Conservation (phyloP, 2,329 filamentous ascomycete genomes). For the Diaporthe vaccinii region DNA sequence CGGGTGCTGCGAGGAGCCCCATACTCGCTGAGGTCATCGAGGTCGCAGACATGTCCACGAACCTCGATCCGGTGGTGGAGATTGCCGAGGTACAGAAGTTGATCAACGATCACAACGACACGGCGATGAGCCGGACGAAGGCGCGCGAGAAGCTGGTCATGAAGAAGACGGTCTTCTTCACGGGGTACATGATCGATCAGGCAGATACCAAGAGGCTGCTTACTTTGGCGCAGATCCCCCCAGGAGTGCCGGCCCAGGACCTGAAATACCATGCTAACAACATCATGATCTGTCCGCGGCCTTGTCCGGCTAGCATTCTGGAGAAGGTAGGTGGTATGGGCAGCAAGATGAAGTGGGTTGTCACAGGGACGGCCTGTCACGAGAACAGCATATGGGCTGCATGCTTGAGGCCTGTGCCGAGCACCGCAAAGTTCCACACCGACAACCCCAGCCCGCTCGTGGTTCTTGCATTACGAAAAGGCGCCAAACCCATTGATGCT, state of each 20-base stretch:
- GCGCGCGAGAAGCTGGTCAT: slow-evolving; percentile 71
- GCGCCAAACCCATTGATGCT: slow-evolving; percentile 83
- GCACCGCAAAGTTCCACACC: slow-evolving; percentile 78
- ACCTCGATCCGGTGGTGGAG: slow-evolving; percentile 83
- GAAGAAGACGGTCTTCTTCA: slow-evolving; percentile 91
- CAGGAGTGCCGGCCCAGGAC: slow-evolving; percentile 74
- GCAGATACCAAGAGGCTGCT: slow-evolving; percentile 80
- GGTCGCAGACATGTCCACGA: slow-evolving; percentile 81
- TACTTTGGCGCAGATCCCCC: slow-evolving; percentile 75
- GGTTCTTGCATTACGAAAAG: slow-evolving; percentile 84
- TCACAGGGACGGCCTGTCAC: slow-evolving; percentile 80
- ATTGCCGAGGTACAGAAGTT: slow-evolving; percentile 88
- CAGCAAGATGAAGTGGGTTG: slow-evolving; percentile 85
- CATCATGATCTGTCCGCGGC: slow-evolving; percentile 88
- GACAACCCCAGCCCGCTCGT: slow-evolving; percentile 84
- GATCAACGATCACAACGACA: slow-evolving; percentile 86
- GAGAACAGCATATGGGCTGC: slow-evolving; percentile 92
- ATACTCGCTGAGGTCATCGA: slow-evolving; percentile 87
- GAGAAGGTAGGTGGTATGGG: slow-evolving; percentile 90
- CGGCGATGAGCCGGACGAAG: slow-evolving; percentile 56
- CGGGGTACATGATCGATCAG: slow-evolving; percentile 85
- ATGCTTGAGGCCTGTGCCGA: slow-evolving; percentile 78
- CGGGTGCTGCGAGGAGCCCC: slow-evolving; percentile 67
- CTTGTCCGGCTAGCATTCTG: slow-evolving; percentile 79
- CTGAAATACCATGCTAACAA: slow-evolving; percentile 88